Base-by-base conservation (phyloP, 495 filamentous ascomycete genomes). In the Aspergillus kassunensis region DNA sequence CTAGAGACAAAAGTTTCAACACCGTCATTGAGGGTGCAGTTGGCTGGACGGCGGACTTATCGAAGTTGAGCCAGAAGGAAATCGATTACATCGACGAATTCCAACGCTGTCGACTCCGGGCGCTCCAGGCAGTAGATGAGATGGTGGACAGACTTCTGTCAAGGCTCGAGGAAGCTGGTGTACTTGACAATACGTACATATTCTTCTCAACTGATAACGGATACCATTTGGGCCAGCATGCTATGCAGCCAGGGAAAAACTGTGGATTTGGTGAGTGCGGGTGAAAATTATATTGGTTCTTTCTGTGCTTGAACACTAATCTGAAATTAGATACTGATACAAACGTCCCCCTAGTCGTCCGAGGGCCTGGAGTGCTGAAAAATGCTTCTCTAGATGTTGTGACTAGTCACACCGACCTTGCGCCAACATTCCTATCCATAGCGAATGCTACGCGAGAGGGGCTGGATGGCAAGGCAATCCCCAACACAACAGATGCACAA, bases 161-260 rank as follows among this genome's bases (percentile, higher is more conserved):
- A 2, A 69, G 73, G 12, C 61, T 89, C 7, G 74, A 78, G 5
- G 53, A 69, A 6, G 47, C 72, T n/a, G 73, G 71, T 3, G 61
- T 83, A 8, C 63, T 88, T 16, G 80, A 87, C 13, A 78, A 85
- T 57, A 88, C 84, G 0, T 87, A 80, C 53, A 72, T 89, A 45
- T 71, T 89, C 52, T 87, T 80, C 57, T 79, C 81, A 1, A 82
- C 78, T 1, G 85, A 88, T 55, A 87, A 88, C 59, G 85, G 85
- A 0, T 88, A 83, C 57, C 83, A 87, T 55, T 77, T 86, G 16
- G 78, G 81, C 19, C 84, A 88, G 56, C 85, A 89, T 64, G 73
- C 84, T 7, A 63, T 87, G 53, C 77, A 82, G 40, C 82, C 85
- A 6, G 85, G 85, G 0, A 89, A 89, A 64, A 77, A 81, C 51